Evolutionary conservation across 1,139 yeast species (phyloP), one percentile per base, ranked within the genome.

Genomic region (Blastobotrys elegans): DNA sequence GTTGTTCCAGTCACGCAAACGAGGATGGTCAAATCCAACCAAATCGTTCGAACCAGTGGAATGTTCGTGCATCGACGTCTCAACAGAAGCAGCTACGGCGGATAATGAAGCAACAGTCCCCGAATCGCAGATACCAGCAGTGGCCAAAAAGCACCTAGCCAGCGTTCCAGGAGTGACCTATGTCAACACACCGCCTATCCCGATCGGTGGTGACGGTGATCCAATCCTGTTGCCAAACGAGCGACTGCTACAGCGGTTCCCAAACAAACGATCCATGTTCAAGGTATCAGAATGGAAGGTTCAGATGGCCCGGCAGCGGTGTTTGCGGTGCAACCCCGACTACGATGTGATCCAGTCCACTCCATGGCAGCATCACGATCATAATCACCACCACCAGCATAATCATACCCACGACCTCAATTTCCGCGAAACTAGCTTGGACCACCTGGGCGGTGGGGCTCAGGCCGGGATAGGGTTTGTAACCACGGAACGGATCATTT

Each of bases 211-310:
- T 2, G 42, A 37, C 21, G 44, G 46, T 21, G 53, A 49, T 20
- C 67, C 67, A 29, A 63, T 63, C 20, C 50, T 63, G 30, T 52
- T 59, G 8, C 67, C 67, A 22, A 63, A 63, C 49, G 67, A 63
- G 44, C 50, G 63, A 26, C 56, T 63, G 29, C 52, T 63, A 37
- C 66, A 62, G 49, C 44, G 54, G 41, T 61, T 63, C 45, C 55
- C 62, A 27, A 48, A 47, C 42, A 51, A 54, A 35, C 48, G 50
- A 33, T 53, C 58, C 20, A 48, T 48, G 41, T 52, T 51, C 40
- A 40, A 54, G 32, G 41, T 47, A 4, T 52, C 57, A 10, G 44
- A 41, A 26, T 54, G 50, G 45, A 47, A 52, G 21, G 47, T 50
- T 24, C 55, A 54, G 35, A 52, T 52, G 38, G 51, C 51, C 18